Base-by-base conservation (phyloP, 768 basidiomycete genomes). In the Jaapia argillacea region DNA sequence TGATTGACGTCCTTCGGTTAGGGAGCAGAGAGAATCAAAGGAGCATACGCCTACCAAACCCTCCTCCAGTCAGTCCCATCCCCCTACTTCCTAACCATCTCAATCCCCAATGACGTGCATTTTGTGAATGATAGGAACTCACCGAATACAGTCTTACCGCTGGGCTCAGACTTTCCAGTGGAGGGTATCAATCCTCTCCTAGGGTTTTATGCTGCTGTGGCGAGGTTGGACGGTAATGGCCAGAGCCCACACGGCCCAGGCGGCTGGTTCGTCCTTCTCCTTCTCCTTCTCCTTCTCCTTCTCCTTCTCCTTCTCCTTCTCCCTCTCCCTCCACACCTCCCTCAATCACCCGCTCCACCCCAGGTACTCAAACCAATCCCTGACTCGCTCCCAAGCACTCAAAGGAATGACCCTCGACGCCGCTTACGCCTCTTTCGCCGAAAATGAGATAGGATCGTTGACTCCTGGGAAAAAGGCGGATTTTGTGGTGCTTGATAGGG, bases 91-190 rank as follows among this genome's bases (percentile, higher is more conserved):
- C 12, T 26, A 24, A 24, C 5, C 37, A 38, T 33, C 28, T 10
- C 28, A 25, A 18, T 22, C 7, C 16, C n/a, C 18, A 35, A 14
- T 13, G 16, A 4, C 23, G 41, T 36, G 38, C 27, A 24, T 36
- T 4, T 24, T 41, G 21, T 41, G 5, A 36, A 25, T 20, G 16
- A 23, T 44, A 81, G 77, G 46, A 58, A 59, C 3, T 81, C 83
- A 7, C 65, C 58, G 4, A 61, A 64, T n/a, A 60, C 70, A 0
- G 58, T 79, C 12, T 70, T 93, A 2, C 81, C 90, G 0, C 69
- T 97, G 1, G 93, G 94, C 2, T 89, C 90, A 2, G 93, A 97
- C 59, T 96, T 97, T 60, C 94, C 94, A 0, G 81, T 97, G 3
- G 93, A 97, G 60, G 74, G 77, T 6, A 81, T 94, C 42, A 88